Evolutionary conservation across 768 basidiomycete species (phyloP), one percentile per base, ranked within the genome.

Genomic region (Trametes coccinea): DNA sequence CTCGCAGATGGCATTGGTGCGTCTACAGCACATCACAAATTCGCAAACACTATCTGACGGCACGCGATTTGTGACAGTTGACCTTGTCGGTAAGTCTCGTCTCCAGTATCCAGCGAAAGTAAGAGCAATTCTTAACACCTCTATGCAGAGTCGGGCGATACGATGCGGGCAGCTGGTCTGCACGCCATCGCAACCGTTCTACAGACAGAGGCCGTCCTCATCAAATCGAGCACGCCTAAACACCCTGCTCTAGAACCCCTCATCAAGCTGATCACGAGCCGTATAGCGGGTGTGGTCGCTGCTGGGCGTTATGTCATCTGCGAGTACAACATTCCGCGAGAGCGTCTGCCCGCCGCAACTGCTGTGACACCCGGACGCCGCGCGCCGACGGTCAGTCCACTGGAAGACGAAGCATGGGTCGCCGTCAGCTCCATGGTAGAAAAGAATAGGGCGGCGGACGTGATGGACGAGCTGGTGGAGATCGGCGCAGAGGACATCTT

Each of bases 161-260:
- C 97, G 7, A 99, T 99, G 97, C 92, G 96, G 37, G 97, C 96
- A 29, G 95, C 95, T 0, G 97, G 96, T 40, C 80, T 98, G 57
- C 92, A 92, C 73, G 87, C 96, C 43, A 98, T 99, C 69, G 90
- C 88, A 13, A 98, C 94, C 9, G 73, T 99, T 10, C 83, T 99
- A 56, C 74, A 87, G 43, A 85, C 89, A 0, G 90, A 99, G 76
- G 95, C 96, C 10, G 92, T 98, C 55, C 85, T 99, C 39, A 97
- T 99, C 80, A 90, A 87, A 63, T 93, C 91, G 1, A 80, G 78
- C 53, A 75, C 76, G 16, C 79, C 81, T 0, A 92, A 90, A 65
- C 82, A 87, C 62, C 81, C 87, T 2, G 76, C 85, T 10, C 80
- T 88, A 59, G 77, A 77, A 4, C 79, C 85, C 0, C 78, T 97